These are phyloP conservation scores for Botrytis tulipae DNA, from an alignment of 2,329 filamentous ascomycete species.

Conservation along the genomic window DNA sequence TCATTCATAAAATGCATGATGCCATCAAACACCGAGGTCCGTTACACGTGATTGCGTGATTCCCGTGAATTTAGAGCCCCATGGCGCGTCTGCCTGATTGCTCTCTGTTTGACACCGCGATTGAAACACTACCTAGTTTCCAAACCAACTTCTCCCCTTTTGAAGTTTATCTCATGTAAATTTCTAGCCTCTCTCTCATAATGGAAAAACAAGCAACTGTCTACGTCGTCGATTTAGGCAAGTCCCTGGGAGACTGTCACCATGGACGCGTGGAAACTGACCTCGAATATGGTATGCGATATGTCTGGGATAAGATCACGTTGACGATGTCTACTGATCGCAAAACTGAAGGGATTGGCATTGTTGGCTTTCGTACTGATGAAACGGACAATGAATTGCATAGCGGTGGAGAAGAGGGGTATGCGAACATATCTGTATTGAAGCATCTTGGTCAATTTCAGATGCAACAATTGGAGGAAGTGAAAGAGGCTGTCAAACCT, in stretches of 20 bases:
- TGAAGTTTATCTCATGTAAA: not conserved
- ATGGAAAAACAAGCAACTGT: slow-evolving; percentile 96
- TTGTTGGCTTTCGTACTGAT: slow-evolving; percentile 81
- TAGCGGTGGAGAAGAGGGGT: slow-evolving; percentile 58
- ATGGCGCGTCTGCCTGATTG: slow-evolving; percentile 19
- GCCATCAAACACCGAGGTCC: not conserved
- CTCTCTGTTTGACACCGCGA: not conserved
- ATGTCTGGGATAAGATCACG: slow-evolving; percentile 91
- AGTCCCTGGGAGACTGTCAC: slow-evolving; percentile 74
- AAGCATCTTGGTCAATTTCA: slow-evolving; percentile 61
- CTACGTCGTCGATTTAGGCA: slow-evolving; percentile 85
- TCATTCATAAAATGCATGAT: not conserved
- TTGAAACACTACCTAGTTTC: not conserved
- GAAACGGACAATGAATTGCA: slow-evolving; percentile 65
- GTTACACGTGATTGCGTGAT: slow-evolving; percentile 19
- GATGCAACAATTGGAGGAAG: slow-evolving; percentile 66
- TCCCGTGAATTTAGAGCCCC: not conserved
- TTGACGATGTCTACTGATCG: slow-evolving; percentile 65
- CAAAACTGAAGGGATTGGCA: slow-evolving; percentile 73
- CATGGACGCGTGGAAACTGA: slow-evolving; percentile 73
- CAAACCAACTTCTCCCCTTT: not conserved
- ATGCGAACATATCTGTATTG: slow-evolving; percentile 77
- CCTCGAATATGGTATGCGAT: slow-evolving; percentile 85
- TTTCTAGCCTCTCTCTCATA: slow-evolving; percentile 27
- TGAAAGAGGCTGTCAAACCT: slow-evolving; percentile 63